A percentile compares a stretch with the other conserved stretches of the same genome.
Evolutionary conservation across 2,329 filamentous ascomycete species (phyloP).

Genomic region (Fusarium compactum): DNA sequence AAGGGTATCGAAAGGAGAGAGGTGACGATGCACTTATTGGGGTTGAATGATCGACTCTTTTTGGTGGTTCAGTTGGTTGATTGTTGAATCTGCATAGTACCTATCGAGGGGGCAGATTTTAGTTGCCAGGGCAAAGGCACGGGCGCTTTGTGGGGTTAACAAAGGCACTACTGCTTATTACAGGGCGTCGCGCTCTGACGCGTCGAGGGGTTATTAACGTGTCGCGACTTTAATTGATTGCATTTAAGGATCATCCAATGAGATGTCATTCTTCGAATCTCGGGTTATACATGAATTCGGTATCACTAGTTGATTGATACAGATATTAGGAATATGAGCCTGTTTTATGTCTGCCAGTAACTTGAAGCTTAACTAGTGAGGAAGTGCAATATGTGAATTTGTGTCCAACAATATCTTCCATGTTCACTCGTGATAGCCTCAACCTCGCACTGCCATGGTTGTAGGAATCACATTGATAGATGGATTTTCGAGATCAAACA

Average conservation of each 20-base stretch:
- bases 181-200: constrained; percentile 47
- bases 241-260: constrained; percentile 34
- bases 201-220: constrained; percentile 48
- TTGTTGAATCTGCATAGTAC: constrained; percentile 20
- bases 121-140: constrained; percentile 40
- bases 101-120: constrained; percentile 40
- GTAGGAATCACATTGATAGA: neutral
- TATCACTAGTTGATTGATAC: neutral
- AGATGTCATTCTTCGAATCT: neutral
- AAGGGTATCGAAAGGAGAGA: neutral
- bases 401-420: neutral
- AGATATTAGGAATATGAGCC: neutral
- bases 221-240: constrained; percentile 58
- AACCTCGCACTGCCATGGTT: neutral
- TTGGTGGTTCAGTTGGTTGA: neutral
- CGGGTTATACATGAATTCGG: neutral
- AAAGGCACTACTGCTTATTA: constrained; percentile 9
- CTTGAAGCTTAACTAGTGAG: neutral
- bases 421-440: neutral
- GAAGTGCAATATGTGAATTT: neutral
- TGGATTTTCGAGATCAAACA: neutral
- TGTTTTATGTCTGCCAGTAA: neutral
- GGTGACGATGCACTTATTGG: constrained; percentile 3
- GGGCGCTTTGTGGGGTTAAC: constrained; percentile 28
- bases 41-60: neutral